These are phyloP conservation scores for Cytospora paraplurivora DNA, from an alignment of 2,329 filamentous ascomycete species.

Conservation along the genomic window DNA sequence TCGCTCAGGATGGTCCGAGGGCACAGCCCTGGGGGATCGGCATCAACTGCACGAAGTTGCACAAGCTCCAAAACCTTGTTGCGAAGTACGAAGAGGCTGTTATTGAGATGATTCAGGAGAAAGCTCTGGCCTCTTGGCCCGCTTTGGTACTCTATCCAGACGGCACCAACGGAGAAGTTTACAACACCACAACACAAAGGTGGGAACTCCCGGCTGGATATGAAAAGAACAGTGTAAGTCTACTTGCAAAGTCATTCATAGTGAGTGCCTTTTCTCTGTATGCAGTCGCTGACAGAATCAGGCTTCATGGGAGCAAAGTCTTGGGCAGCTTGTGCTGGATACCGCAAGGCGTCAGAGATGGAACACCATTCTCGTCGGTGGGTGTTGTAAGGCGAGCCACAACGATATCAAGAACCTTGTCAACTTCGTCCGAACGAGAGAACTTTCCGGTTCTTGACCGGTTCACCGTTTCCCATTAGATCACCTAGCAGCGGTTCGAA, in stretches of 20 bases:
- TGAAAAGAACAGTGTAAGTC: slow-evolving; percentile 34
- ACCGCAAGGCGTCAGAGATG: slow-evolving; percentile 44
- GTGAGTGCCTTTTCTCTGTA: too few species aligned
- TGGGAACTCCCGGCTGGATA: slow-evolving; percentile 54
- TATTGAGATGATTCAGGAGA: slow-evolving; percentile 39
- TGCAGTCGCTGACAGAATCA: slow-evolving; percentile 26
- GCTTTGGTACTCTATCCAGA: slow-evolving; percentile 67
- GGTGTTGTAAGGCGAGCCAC: slow-evolving; percentile 54
- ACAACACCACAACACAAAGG: slow-evolving; percentile 62
- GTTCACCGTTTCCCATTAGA: background rate
- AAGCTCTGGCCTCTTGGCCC: slow-evolving; percentile 46
- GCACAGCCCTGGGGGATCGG: slow-evolving; percentile 62
- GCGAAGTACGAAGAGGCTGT: slow-evolving; percentile 56
- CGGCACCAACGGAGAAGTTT: slow-evolving; percentile 68
- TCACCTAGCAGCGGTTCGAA: background rate
- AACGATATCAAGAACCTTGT: slow-evolving; percentile 31
- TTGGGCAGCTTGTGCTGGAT: slow-evolving; percentile 44
- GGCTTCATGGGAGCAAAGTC: slow-evolving; percentile 49
- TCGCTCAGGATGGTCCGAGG: slow-evolving; percentile 35
- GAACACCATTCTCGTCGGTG: slow-evolving; percentile 52
- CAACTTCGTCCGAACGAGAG: slow-evolving; percentile 3
- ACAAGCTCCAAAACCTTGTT: slow-evolving; percentile 60
- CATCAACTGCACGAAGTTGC: slow-evolving; percentile 69
- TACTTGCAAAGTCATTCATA: background rate
- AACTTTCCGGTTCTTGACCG: background rate